Percentiles rank a stretch among this genome's conserved stretches.
These are phyloP conservation scores for Acaromyces ingoldii DNA, from an alignment of 1,284 basidiomycete species.

Conservation along the genomic window DNA sequence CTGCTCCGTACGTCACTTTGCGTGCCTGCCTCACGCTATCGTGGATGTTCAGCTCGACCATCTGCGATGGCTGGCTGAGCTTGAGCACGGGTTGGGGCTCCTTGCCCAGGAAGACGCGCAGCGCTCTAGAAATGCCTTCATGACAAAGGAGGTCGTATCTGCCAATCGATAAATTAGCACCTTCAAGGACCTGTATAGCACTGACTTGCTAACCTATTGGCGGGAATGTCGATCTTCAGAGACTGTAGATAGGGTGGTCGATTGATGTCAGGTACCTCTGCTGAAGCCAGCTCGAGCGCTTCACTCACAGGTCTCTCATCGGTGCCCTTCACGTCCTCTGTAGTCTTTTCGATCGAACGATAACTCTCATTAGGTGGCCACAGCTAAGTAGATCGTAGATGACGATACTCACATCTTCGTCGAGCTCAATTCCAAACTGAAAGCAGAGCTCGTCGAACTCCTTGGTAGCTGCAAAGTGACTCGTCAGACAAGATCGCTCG, in stretches of 20 bases:
- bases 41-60: conserved; percentile 31
- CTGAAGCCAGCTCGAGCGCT: neutral
- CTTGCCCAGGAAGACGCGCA: conserved; percentile 78
- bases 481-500: neutral
- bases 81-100: conserved; percentile 59
- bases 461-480: conserved; percentile 50
- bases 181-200: too few relatives aligned
- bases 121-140: conserved; percentile 85
- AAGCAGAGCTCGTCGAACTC: conserved; percentile 95
- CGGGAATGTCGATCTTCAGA: conserved; percentile 97
- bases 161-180: too few relatives aligned
- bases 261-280: neutral
- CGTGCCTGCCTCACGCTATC: conserved; percentile 12
- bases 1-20: neutral
- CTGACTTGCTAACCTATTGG: conserved; percentile 65
- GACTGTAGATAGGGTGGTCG: conserved; percentile 53
- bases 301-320: conserved; percentile 64
- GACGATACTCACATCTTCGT: conserved; percentile 64
- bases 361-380: too few relatives aligned
- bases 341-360: conserved; percentile 63
- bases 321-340: conserved; percentile 72
- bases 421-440: conserved; percentile 93
- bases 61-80: conserved; percentile 25
- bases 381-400: conserved; percentile 14
- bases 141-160: conserved; percentile 91